phyloP scores from a whole-genome alignment of 257 asterid genomes.

The Scutellaria baicalensis region DNA sequence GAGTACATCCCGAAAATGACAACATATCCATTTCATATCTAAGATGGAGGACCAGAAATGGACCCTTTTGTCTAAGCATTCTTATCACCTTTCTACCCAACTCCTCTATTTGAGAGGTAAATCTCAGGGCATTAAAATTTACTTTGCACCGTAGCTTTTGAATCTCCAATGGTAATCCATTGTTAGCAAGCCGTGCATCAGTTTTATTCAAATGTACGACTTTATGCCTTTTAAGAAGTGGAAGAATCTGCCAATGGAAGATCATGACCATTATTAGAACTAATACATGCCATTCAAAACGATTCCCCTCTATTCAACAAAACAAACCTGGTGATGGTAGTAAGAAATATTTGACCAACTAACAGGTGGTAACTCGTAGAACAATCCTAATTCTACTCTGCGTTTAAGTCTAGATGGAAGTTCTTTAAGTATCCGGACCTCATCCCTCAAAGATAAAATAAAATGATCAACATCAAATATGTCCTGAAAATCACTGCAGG shows the following conservation, averaged over 20 bases:
- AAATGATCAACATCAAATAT: slow-evolving; percentile 64
- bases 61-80: slow-evolving; percentile 35
- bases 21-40: slow-evolving; percentile 62
- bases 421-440: slow-evolving; percentile 56
- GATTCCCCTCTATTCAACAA: neutral
- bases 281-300: neutral
- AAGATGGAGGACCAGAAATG: slow-evolving; percentile 45
- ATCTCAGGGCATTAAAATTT: slow-evolving; percentile 36
- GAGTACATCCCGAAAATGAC: slow-evolving; percentile 50
- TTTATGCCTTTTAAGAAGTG: slow-evolving; percentile 41
- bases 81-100: slow-evolving; percentile 38
- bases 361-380: slow-evolving; percentile 51
- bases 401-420: slow-evolving; percentile 54
- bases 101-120: slow-evolving; percentile 39
- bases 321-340: slow-evolving; percentile 50
- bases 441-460: slow-evolving; percentile 58
- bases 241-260: slow-evolving; percentile 39
- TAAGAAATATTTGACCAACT: slow-evolving; percentile 75
- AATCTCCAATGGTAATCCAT: slow-evolving; percentile 37
- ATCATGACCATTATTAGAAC: neutral
- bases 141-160: slow-evolving; percentile 50
- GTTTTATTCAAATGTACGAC: slow-evolving; percentile 50
- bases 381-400: slow-evolving; percentile 44
- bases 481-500: slow-evolving; percentile 60
- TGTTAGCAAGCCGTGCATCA: slow-evolving; percentile 51